phyloP scores from a whole-genome alignment of 2,329 filamentous ascomycete species.

The Diplocarpon mali region DNA sequence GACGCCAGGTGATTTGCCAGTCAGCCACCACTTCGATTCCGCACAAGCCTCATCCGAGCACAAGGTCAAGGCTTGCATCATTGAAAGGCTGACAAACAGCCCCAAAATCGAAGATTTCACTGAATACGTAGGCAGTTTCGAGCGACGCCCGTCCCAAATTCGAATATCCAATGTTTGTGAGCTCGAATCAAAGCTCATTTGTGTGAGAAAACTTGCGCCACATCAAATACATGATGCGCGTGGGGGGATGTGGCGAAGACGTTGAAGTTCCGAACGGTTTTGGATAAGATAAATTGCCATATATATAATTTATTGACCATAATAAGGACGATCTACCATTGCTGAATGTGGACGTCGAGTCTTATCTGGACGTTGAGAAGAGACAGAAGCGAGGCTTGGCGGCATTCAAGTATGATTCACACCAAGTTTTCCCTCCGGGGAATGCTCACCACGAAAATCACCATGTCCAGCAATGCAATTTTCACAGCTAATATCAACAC shows the following conservation, averaged over 20 bases:
- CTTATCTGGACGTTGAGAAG: neutral
- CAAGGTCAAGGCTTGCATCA: conserved; percentile 13
- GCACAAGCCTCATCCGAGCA: conserved; percentile 11
- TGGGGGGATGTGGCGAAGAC: conserved; percentile 11
- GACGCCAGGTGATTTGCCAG: neutral
- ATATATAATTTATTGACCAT: neutral
- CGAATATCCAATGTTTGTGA: conserved; percentile 12
- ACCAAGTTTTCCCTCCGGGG: neutral
- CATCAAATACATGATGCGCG: conserved; percentile 19
- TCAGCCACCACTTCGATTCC: conserved; percentile 4
- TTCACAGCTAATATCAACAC: neutral
- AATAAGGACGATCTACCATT: conserved; percentile 1
- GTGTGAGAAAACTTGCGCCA: conserved; percentile 17
- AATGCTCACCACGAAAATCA: neutral
- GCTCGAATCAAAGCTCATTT: conserved; percentile 20
- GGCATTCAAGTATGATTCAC: conserved; percentile 2
- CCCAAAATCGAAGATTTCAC: conserved; percentile 15
- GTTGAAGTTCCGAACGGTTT: too few species aligned
- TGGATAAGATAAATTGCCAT: conserved; percentile 1
- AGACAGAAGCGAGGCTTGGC: neutral
- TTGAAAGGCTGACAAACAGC: conserved; percentile 17
- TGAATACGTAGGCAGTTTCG: conserved; percentile 15
- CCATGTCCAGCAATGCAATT: too few species aligned
- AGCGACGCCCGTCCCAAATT: conserved; percentile 10
- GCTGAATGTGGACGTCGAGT: conserved; percentile 7